Base-by-base conservation (phyloP, 2,329 filamentous ascomycete genomes). In the Ascochyta viciae-villosae region DNA sequence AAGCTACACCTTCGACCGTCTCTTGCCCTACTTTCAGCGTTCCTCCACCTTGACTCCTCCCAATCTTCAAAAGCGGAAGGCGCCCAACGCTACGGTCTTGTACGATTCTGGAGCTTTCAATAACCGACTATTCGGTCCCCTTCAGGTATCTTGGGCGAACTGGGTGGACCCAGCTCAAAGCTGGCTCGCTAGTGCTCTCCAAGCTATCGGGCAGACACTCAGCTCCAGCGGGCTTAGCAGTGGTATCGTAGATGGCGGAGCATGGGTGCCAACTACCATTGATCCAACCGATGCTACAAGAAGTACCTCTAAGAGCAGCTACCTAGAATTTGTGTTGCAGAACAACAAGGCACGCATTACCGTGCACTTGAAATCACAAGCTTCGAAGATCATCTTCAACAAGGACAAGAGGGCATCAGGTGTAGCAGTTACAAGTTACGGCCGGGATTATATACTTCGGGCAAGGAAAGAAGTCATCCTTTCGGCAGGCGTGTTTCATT, bases 391-490 rank as follows among this genome's bases (percentile, higher is more conserved):
- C 4, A 3, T 64, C 2, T 68, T 67, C 33, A 52, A 64, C 23
- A 50, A 37, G 1, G 43, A 47, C 1, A 69, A 62, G 16, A 58
- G 37, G 26, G 61, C 65, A 5, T 58, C 50, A 75, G 46, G 61
- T 75, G 23, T 77, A 67, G 1, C 74, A 68, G 6, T 78, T 65
- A 46, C 57, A 0, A 59, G 60, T 0, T 29, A 40, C 7, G 59
- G 59, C 1, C 33, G 42, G 12, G 40, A 41, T 3, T 68, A 61
- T 43, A 45, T 58, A 3, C 12, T 68, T 4, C 42, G 42, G 4
- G 63, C 65, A 5, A 52, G 65, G 64, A 77, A 76, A 38, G 78
- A 81, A 61, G 72, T 81, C 22, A 76, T 82, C 16, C 57, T 81
- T 1, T 77, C 78, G 0, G 77, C 77, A 1, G 64, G 63, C n/a